Base-by-base conservation (phyloP, 306 rosid species). In the Abrus precatorius region DNA sequence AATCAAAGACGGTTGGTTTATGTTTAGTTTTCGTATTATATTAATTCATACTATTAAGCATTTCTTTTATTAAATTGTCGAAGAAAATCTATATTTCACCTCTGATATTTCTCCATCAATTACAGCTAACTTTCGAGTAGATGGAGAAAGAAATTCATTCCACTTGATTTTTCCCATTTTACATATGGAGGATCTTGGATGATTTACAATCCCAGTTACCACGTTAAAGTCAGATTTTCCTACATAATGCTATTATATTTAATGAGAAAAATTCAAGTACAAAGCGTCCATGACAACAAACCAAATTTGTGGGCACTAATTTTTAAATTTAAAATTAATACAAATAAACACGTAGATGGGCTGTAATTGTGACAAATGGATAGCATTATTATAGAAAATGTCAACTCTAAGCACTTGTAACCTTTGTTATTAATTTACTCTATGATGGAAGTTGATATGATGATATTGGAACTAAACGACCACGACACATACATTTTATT, bases 401-500 rank as follows among this genome's bases (percentile, higher is more conserved):
- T 87, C 92, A 85, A 81, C 88, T 67, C 85, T 47, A 6, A 72
- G 79, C 87, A 76, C 84, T 80, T 54, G 52, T 59, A 47, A 72
- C 38, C 65, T 32, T 36, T 20, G 78, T 36, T 56, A 65, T 30
- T 68, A 53, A 54, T 54, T 43, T 12, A 72, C 61, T 68, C 65
- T 20, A 78, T 50, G 62, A 77, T 84, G 53, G 57, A 67, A 55
- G 13, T 68, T 78, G 57, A 78, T 45, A 78, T 78, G 59, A 36
- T 69, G 20, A 20, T 20, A 20, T 20, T 20, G 77, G 69, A 27
- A 69, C 53, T 50, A 59, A 79, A 69, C 63, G 70, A 79, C 77
- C 47, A 45, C 49, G 63, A 78, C 68, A 11, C 57, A 59, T 60
- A 62, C 33, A 79, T 59, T 69, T 69, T 36, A 49, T 34, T 80